Percentiles rank a stretch among this genome's conserved stretches.
These are phyloP conservation scores for Zygotorulaspora florentina DNA, from an alignment of 805 yeast species.

Conservation along the genomic window DNA sequence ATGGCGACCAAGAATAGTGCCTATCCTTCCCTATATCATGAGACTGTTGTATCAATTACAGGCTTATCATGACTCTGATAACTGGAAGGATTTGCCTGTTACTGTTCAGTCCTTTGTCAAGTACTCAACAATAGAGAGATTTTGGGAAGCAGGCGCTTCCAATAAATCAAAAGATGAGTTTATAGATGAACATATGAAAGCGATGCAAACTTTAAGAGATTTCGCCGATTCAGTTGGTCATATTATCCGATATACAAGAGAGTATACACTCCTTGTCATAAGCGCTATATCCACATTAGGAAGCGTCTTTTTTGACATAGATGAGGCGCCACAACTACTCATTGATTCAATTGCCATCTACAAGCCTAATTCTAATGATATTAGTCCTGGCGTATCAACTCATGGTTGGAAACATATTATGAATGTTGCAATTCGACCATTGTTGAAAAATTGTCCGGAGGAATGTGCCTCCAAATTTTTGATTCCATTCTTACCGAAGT, in stretches of 20 bases:
- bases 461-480: slow-evolving; percentile 63
- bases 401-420: slow-evolving; percentile 98
- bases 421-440: slow-evolving; percentile 79
- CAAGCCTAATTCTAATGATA: slow-evolving; percentile 49
- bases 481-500: slow-evolving; percentile 72
- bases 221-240: slow-evolving; percentile 98
- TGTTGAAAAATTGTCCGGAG: slow-evolving; percentile 83
- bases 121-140: slow-evolving; percentile 84
- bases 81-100: slow-evolving; percentile 82
- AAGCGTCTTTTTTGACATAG: slow-evolving; percentile 81
- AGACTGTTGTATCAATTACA: slow-evolving; percentile 86
- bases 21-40: slow-evolving; percentile 85
- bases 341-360: slow-evolving; percentile 78
- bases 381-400: slow-evolving; percentile 72
- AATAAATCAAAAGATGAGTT: slow-evolving; percentile 91
- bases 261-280: slow-evolving; percentile 85
- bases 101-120: slow-evolving; percentile 91
- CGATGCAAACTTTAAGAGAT: slow-evolving; percentile 89
- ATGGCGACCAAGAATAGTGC: slow-evolving; percentile 93
- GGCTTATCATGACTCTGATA: slow-evolving; percentile 88
- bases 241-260: slow-evolving; percentile 90
- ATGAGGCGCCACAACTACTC: slow-evolving; percentile 67
- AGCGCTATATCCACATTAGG: slow-evolving; percentile 88
- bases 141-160: slow-evolving; percentile 98
- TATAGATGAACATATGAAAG: slow-evolving; percentile 88